Evolutionary conservation across 1,284 basidiomycete genomes (phyloP), one percentile per base, ranked within the genome.

Genomic region (Athelia sp.): DNA sequence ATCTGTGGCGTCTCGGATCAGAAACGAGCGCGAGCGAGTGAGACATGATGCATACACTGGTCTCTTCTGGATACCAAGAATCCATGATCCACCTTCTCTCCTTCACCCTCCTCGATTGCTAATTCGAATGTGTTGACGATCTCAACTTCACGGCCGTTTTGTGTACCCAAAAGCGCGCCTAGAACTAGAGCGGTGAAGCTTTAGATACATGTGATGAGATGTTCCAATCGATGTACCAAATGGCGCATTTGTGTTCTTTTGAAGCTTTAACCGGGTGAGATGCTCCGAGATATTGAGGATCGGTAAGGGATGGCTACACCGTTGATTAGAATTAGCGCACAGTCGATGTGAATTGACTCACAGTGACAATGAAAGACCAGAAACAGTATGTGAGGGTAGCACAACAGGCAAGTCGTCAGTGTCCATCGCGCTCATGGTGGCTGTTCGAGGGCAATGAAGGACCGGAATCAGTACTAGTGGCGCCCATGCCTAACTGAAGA

Each of bases 211-310:
- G n/a, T 42, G 44, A 26, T 17, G 48, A 3, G 18, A 38, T 45
- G 22, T 40, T 26, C 23, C 17, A 24, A 40, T 8, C 8, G 42
- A 44, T 57, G 76, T 42, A 88, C 88, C 79, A 53, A 90, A 88
- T 10, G 87, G 90, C 51, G 71, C 66, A 50, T 68, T 68, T 4
- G 71, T 72, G 52, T 75, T 79, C 47, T 75, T 84, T 62, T 94
- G 90, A 10, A 94, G 73, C 58, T 83, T 84, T 48, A 86, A 73
- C 54, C 97, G 82, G 38, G 90, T 97, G 57, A 91, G 77, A 70
- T 98, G 95, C 61, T 99, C 96, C 1, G 94, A 97, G 57, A 99
- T 90, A 69, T 95, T 98, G 55, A 99, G 79, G 62, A 99, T 93
- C 9, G 97, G 93, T 15, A 98, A 78, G 23, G 96, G 96, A 68